Percentiles rank a stretch among this genome's conserved stretches.
Evolutionary conservation across 2,329 filamentous ascomycete genomes (phyloP).

Genomic region (Hypomyces perniciosus): DNA sequence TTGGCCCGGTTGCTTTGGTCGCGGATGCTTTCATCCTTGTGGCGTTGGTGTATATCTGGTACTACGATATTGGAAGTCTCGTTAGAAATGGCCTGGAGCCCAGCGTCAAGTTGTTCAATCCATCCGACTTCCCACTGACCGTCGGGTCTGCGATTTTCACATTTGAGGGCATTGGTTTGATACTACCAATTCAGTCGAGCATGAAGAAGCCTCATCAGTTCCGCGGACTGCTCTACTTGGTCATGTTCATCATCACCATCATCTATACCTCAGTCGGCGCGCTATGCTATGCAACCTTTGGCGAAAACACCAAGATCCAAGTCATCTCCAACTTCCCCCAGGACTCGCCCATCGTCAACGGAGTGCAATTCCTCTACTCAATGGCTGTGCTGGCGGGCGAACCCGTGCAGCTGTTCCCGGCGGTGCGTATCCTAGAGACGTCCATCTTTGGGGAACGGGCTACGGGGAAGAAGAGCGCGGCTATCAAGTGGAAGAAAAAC

Average conservation of each 20-base stretch:
- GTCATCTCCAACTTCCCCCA: constrained; percentile 74
- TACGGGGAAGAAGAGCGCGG: constrained; percentile 54
- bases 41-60: constrained; percentile 67
- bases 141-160: constrained; percentile 72
- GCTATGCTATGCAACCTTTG: constrained; percentile 70
- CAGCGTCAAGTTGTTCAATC: constrained; percentile 64
- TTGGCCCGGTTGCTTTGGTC: constrained; percentile 61
- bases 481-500: constrained; percentile 75
- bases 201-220: constrained; percentile 68
- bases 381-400: constrained; percentile 67
- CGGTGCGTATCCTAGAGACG: constrained; percentile 64
- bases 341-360: constrained; percentile 64
- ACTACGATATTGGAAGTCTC: constrained; percentile 58
- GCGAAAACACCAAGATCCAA: constrained; percentile 61
- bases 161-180: constrained; percentile 72
- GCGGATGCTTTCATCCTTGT: constrained; percentile 68
- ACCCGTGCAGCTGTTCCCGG: constrained; percentile 70
- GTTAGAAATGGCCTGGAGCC: constrained; percentile 49
- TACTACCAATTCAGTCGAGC: constrained; percentile 68
- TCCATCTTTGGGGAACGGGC: constrained; percentile 61
- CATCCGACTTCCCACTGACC: constrained; percentile 61
- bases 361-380: constrained; percentile 69
- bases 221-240: constrained; percentile 55
- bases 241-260: constrained; percentile 69
- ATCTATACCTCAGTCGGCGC: constrained; percentile 68